A percentile compares a stretch with the other conserved stretches of the same genome.
Evolutionary conservation across 139 green algal genomes (phyloP).

Genomic region (Chlamydomonas sphaeroides): DNA sequence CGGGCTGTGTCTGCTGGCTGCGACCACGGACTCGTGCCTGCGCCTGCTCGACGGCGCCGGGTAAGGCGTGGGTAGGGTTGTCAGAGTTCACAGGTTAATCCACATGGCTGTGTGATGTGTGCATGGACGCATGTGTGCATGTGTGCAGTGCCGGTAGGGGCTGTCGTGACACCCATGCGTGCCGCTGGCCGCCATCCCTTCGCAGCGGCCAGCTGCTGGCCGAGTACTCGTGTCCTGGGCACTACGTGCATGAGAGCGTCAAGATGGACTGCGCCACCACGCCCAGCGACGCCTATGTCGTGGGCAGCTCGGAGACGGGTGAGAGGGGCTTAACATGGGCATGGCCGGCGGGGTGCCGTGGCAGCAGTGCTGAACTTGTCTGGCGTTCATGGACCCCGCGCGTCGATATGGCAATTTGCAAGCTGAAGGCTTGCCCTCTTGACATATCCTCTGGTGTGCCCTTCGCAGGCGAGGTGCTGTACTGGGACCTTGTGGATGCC

Average conservation of each 20-base stretch:
- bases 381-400: too few relatives aligned
- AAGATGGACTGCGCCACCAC: conserved; percentile 87
- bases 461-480: conserved; percentile 83
- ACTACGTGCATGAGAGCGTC: conserved; percentile 65
- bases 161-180: too few relatives aligned
- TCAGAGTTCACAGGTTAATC: too few relatives aligned
- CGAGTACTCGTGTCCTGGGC: conserved; percentile 72
- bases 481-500: conserved; percentile 90
- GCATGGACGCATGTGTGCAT: conserved; percentile 84
- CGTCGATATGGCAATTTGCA: too few relatives aligned
- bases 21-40: conserved; percentile 80
- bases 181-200: too few relatives aligned
- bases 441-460: too few relatives aligned
- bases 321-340: conserved; percentile 4
- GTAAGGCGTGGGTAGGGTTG: too few relatives aligned
- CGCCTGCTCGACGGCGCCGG: conserved; percentile 54
- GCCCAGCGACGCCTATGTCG: conserved; percentile 77
- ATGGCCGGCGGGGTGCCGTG: too few relatives aligned
- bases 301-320: conserved; percentile 86
- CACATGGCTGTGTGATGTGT: conserved; percentile 79
- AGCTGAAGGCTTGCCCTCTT: too few relatives aligned
- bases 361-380: too few relatives aligned
- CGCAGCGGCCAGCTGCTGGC: conserved; percentile 81
- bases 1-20: conserved; percentile 73
- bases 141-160: conserved; percentile 71